Evolutionary conservation across 176 grass and related monocot genomes (phyloP).

Genomic region (Thinopyrum elongatum): DNA sequence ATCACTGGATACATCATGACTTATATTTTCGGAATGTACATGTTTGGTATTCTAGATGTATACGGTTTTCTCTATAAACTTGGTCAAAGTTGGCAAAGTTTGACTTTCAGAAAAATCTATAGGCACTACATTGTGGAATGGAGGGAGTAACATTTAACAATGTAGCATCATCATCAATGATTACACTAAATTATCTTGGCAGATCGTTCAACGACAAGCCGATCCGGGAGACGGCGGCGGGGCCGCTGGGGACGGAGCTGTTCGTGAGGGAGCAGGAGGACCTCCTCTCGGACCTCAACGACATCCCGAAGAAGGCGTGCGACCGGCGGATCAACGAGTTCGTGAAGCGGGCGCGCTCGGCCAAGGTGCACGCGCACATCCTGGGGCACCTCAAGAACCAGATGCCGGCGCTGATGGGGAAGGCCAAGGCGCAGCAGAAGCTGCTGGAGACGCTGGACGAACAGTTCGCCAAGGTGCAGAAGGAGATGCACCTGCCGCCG

Average conservation of each 20-base stretch:
- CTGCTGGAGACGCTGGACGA: conserved; percentile 60
- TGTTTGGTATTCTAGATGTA: no score
- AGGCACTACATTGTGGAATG: no score
- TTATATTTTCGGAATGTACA: no score
- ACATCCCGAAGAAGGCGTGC: conserved; percentile 91
- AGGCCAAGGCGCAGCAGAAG: conserved; percentile 75
- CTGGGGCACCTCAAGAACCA: conserved; percentile 74
- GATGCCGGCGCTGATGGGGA: conserved; percentile 80
- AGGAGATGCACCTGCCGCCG: conserved; percentile 62
- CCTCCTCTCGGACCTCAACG: conserved; percentile 76
- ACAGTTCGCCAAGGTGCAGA: conserved; percentile 70
- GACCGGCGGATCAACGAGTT: conserved; percentile 81
- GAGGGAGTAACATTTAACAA: no score
- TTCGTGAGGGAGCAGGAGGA: conserved; percentile 87
- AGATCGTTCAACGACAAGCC: conserved; percentile 96
- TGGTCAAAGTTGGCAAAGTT: no score
- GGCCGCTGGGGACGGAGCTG: conserved; percentile 66
- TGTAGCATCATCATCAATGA: not conserved
- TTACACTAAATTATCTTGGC: not conserved
- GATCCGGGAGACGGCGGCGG: conserved; percentile 54
- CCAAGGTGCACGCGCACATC: conserved; percentile 74
- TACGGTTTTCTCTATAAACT: no score
- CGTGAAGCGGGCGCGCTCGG: conserved; percentile 70
- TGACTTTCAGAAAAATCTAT: no score
- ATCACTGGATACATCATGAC: no score